Evolutionary conservation across 1,284 basidiomycete genomes (phyloP).

Genomic region (Mycosarcoma maydis): DNA sequence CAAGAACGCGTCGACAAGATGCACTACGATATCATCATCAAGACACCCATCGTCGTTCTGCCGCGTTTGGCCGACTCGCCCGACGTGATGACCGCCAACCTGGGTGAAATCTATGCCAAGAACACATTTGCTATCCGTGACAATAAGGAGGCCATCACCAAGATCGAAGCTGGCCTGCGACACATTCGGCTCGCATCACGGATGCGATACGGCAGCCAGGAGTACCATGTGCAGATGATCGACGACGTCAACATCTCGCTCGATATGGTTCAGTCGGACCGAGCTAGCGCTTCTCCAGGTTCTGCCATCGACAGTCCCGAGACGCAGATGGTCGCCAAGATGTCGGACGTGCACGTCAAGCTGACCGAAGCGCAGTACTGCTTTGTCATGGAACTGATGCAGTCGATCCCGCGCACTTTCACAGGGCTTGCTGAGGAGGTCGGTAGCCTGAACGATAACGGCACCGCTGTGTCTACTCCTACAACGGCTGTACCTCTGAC

Average conservation of each 20-base stretch:
- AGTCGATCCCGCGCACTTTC: slow-evolving; percentile 79
- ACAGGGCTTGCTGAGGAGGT: slow-evolving; percentile 61
- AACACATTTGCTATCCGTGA: slow-evolving; percentile 75
- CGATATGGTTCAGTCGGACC: slow-evolving; percentile 74
- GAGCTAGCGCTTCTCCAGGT: slow-evolving; percentile 10
- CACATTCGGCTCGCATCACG: slow-evolving; percentile 78
- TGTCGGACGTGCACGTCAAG: slow-evolving; percentile 89
- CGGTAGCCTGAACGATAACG: slow-evolving; percentile 54
- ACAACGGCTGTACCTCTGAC: slow-evolving; percentile 28
- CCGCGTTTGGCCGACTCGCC: slow-evolving; percentile 78
- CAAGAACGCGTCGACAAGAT: slow-evolving; percentile 75
- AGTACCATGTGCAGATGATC: slow-evolving; percentile 76
- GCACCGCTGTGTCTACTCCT: slow-evolving; percentile 35
- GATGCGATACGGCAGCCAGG: slow-evolving; percentile 49
- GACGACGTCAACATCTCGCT: slow-evolving; percentile 87
- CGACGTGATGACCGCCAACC: slow-evolving; percentile 81
- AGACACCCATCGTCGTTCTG: slow-evolving; percentile 91
- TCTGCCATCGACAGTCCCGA: slow-evolving; percentile 66
- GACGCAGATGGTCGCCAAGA: slow-evolving; percentile 73
- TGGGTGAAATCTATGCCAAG: slow-evolving; percentile 87
- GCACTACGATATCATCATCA: slow-evolving; percentile 88
- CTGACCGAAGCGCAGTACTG: slow-evolving; percentile 91
- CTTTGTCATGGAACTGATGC: slow-evolving; percentile 77
- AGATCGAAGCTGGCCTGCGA: slow-evolving; percentile 79
- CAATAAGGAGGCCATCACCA: slow-evolving; percentile 55